Base-by-base conservation (phyloP, 495 filamentous ascomycete genomes). In the Physcia stellaris region DNA sequence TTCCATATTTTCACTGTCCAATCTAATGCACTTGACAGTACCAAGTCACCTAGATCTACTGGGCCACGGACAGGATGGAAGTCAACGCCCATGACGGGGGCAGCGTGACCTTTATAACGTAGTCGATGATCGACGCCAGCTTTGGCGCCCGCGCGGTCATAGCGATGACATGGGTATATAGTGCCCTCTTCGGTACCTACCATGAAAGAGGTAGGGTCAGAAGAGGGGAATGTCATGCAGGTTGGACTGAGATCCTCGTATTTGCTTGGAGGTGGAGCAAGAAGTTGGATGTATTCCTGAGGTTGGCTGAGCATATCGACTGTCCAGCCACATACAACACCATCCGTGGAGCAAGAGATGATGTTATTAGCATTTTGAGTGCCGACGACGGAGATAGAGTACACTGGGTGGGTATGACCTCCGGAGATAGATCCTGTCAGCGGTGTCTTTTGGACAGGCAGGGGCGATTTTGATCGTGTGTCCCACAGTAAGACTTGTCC, bases 321-420 rank as follows among this genome's bases (percentile, higher is more conserved):
- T 13, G 80, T 83, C 92, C 92, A 99, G 32, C 83, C 80, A 59
- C 92, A 96, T 43, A 96, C 83, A 24, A 88, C 84, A 40, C 92
- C 92, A 51, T 99, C 92, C 0, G 92, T 99, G 3, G 86, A 94
- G 53, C 80, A 82, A 15, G 85, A 92, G 39, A 99, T 77, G 55
- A 99, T 93, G 53, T 96, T 96, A 59, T 94, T 90, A 35, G 92
- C 92, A 58, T 99, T 96, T 58, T 96, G 92, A 4, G 90, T 99
- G 44, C 90, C 90, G 28, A 96, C 82, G 20, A 96, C 86, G 31
- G 90, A 85, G 41, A 99, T 77, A 19, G 78, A 80, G 64, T 99
- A 99, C 39, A 99, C 81, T 0, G 90, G 90, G 51, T 99, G 90
- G 6, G 90, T 92, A 56, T 99, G 90, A 26, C 90, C 87, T 6